Percentiles rank a stretch among this genome's conserved stretches.
These are phyloP conservation scores for Clathrus columnatus DNA, from an alignment of 768 basidiomycete genomes.

Conservation along the genomic window DNA sequence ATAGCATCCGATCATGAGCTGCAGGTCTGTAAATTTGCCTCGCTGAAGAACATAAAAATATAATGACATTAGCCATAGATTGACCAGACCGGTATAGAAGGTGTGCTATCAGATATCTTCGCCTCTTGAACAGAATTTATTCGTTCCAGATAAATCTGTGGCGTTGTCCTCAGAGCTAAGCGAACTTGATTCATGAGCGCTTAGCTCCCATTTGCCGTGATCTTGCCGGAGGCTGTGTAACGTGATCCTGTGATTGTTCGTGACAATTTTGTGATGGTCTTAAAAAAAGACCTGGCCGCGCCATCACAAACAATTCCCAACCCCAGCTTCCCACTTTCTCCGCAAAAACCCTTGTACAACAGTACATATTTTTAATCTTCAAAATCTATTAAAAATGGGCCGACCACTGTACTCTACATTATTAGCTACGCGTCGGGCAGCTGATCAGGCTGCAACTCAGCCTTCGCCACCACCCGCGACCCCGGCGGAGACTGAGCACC, in stretches of 20 bases:
- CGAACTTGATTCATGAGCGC: background rate
- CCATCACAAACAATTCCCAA: background rate
- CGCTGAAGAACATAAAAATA: background rate
- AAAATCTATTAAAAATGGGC: slow-evolving; percentile 10
- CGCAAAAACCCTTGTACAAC: slow-evolving; percentile 5
- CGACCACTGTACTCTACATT: slow-evolving; percentile 8
- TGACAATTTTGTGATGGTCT: background rate
- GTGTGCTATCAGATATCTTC: background rate
- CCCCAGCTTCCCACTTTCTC: background rate
- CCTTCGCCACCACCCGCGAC: background rate
- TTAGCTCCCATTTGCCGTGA: background rate
- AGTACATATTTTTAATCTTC: slow-evolving; percentile 7
- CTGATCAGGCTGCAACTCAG: background rate
- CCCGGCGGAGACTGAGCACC: slow-evolving; percentile 31
- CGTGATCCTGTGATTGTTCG: background rate
- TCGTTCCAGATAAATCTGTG: background rate
- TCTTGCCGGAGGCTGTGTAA: background rate
- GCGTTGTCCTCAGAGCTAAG: slow-evolving; percentile 6
- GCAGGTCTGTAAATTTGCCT: background rate
- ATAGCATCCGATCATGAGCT: background rate
- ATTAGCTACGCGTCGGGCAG: slow-evolving; percentile 1
- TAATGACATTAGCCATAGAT: background rate
- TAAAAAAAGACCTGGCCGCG: background rate
- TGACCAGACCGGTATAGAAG: background rate
- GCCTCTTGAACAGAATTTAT: background rate